A percentile compares a stretch with the other conserved stretches of the same genome.
These are phyloP conservation scores for Umbelopsis vinacea DNA, from an alignment of 192 early-diverging fungal genomes.

Conservation along the genomic window DNA sequence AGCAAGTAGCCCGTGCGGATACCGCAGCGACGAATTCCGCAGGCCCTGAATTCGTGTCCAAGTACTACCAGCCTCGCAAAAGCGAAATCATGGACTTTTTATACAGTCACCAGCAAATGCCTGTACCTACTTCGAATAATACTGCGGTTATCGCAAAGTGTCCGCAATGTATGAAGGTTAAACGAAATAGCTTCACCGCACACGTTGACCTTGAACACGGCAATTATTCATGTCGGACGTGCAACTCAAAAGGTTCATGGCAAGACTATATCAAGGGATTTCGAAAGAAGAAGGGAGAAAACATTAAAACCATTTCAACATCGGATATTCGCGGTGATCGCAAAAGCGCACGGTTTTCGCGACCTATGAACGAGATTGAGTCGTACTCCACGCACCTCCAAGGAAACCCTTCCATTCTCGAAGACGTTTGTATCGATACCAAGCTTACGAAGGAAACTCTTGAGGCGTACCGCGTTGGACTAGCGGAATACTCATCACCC, in stretches of 20 bases:
- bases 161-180: constrained; percentile 41
- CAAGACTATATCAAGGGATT: constrained; percentile 51
- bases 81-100: constrained; percentile 41
- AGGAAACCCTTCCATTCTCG: constrained; percentile 43
- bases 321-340: constrained; percentile 34
- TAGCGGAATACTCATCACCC: constrained; percentile 47
- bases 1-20: not conserved
- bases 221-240: constrained; percentile 59
- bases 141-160: constrained; percentile 31
- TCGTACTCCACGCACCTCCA: constrained; percentile 39
- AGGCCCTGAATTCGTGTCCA: constrained; percentile 23
- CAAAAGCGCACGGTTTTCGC: constrained; percentile 38
- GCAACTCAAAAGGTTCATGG: constrained; percentile 61
- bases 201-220: constrained; percentile 56
- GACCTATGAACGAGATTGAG: constrained; percentile 48
- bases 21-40: not conserved
- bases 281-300: constrained; percentile 37
- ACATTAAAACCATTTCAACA: constrained; percentile 43
- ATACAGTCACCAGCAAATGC: constrained; percentile 34
- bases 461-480: constrained; percentile 47
- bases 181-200: constrained; percentile 49
- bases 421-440: constrained; percentile 32
- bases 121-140: constrained; percentile 27
- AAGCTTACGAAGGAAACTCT: constrained; percentile 28
- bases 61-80: constrained; percentile 27